phyloP scores from a whole-genome alignment of 2,329 filamentous ascomycete species.

The Cryphonectria parasitica region DNA sequence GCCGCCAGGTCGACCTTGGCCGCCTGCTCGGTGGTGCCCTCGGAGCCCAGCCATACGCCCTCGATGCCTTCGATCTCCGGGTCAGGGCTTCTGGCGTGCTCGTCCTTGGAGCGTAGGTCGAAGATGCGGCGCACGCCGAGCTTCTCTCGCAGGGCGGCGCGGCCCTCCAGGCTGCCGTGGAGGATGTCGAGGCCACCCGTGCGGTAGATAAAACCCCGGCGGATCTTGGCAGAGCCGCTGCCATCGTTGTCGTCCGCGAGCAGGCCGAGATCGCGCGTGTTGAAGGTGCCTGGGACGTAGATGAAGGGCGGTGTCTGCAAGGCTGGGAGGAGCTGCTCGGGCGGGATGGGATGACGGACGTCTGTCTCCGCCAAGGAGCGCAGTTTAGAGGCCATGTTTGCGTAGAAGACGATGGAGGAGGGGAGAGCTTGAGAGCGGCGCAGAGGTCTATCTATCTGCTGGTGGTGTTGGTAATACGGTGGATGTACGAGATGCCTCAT shows the following conservation, averaged over 20 bases:
- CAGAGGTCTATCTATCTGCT: neutral
- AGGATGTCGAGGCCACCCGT: slow-evolving; percentile 48
- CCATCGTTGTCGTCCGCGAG: slow-evolving; percentile 34
- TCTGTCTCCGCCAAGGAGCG: slow-evolving; percentile 47
- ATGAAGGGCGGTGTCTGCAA: slow-evolving; percentile 52
- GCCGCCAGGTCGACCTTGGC: slow-evolving; percentile 42
- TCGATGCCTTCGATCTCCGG: slow-evolving; percentile 50
- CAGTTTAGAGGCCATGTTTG: slow-evolving; percentile 35
- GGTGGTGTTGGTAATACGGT: neutral
- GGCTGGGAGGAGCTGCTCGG: slow-evolving; percentile 41
- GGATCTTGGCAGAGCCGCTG: slow-evolving; percentile 38
- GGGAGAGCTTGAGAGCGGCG: neutral
- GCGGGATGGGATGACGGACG: slow-evolving; percentile 44
- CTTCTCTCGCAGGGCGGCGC: slow-evolving; percentile 42
- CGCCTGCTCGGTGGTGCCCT: slow-evolving; percentile 39
- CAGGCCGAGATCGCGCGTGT: slow-evolving; percentile 55
- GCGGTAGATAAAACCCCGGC: slow-evolving; percentile 49
- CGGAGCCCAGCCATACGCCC: slow-evolving; percentile 48
- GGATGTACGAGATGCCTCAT: neutral
- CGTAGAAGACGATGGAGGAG: neutral
- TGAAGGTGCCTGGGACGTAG: slow-evolving; percentile 51
- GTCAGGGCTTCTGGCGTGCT: slow-evolving; percentile 49
- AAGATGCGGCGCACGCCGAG: slow-evolving; percentile 51
- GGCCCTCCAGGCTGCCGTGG: slow-evolving; percentile 37
- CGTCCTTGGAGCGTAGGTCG: slow-evolving; percentile 52